These are phyloP conservation scores for Fraxinus angustifolia DNA, from an alignment of 305 asterid species.

Conservation along the genomic window DNA sequence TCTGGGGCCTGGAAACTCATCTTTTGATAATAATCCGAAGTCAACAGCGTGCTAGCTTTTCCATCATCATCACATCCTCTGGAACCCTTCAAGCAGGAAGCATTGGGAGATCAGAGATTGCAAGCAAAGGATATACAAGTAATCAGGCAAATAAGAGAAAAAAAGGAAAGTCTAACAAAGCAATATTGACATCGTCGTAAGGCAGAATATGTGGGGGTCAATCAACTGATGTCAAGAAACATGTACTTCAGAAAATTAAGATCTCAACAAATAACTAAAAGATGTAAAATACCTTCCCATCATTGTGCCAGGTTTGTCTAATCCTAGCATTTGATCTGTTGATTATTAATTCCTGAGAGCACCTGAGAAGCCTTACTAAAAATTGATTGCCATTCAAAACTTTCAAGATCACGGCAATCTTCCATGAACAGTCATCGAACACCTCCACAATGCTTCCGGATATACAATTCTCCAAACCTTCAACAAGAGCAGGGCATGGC, in stretches of 20 bases:
- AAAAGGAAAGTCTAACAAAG: not conserved
- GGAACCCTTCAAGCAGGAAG: constrained; percentile 43
- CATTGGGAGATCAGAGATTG: constrained; percentile 27
- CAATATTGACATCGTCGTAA: not conserved
- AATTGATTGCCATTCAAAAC: constrained; percentile 27
- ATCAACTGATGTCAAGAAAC: not conserved
- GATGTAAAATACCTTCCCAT: constrained; percentile 39
- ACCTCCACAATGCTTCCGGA: constrained; percentile 66
- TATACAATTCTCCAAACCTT: constrained; percentile 28
- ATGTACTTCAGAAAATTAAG: not conserved
- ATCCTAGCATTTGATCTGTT: constrained; percentile 42
- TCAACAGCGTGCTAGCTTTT: constrained; percentile 38
- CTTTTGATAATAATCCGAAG: constrained; percentile 37
- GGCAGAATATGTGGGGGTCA: not conserved
- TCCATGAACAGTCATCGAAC: constrained; percentile 46
- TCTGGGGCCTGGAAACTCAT: constrained; percentile 30
- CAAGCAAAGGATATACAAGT: constrained; percentile 4
- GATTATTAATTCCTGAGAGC: constrained; percentile 36
- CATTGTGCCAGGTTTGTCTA: constrained; percentile 50
- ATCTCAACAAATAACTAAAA: constrained; percentile 2
- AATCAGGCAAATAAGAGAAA: not conserved
- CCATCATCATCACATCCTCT: constrained; percentile 35
- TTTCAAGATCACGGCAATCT: constrained; percentile 39
- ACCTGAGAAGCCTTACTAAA: constrained; percentile 49
- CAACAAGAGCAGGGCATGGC: not conserved